Evolutionary conservation across 2,329 filamentous ascomycete species (phyloP), one percentile per base, ranked within the genome.

Genomic region (Pseudogymnoascus verrucosus): DNA sequence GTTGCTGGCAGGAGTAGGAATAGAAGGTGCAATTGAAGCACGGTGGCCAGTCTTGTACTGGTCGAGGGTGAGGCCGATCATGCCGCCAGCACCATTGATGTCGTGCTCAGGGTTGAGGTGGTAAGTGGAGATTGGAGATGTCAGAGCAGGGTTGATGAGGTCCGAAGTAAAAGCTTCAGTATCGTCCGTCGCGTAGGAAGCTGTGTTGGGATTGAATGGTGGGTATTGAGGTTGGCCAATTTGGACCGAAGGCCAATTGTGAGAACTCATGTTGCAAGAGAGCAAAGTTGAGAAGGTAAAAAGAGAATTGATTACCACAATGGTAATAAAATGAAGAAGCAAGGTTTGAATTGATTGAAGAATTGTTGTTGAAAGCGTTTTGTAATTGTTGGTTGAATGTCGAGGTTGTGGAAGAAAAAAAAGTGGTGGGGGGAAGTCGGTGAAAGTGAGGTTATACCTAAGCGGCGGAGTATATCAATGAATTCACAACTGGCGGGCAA

Each of bases 391-490:
- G 51, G 28, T 34, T 19, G 51, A 57, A 57, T 21, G 28, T 34
- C 11, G 28, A 19, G 51, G 12, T 57, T 34, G 51, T 34, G n/a
- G 51, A 34, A 57, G 51, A 21, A 57, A 57, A 54, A 57, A 57
- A 57, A 1, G 47, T 31, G 6, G 28, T 34, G 51, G 51, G n/a
- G n/a, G 26, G 8, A 7, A n/a, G 5, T 34, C 51, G n/a, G 51
- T 57, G 51, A 57, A 57, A 57, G 51, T 57, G 51, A 57, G 28
- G 51, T 57, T 57, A 57, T 57, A 57, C 21, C 51, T 57, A 57
- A 57, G 51, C 51, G 26, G 51, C 28, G 5, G 28, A 57, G 12
- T 19, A 57, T 57, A 21, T 21, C 51, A 34, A 57, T 5, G 51
- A 57, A 34, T 57, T 57, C 51, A 57, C 51, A 57, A 57, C 51